phyloP scores from a whole-genome alignment of 2,329 filamentous ascomycete species.

The Verticillium albo-atrum region DNA sequence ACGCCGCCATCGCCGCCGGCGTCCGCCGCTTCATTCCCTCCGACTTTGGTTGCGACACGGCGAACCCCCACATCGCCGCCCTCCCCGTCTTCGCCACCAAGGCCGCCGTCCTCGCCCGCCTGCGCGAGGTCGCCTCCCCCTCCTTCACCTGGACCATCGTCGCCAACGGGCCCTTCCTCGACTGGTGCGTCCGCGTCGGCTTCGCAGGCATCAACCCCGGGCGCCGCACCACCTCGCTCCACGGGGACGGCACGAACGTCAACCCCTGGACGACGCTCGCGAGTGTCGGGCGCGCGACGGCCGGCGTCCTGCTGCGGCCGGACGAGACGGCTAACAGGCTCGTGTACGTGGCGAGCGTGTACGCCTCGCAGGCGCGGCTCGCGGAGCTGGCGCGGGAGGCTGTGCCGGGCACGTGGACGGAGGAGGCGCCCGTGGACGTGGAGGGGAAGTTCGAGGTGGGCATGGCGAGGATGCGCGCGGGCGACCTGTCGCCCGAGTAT shows the following conservation, averaged over 20 bases:
- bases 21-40: conserved; percentile 50
- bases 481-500: not conserved
- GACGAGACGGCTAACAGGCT: conserved; percentile 46
- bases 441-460: not conserved
- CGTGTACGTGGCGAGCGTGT: conserved; percentile 38
- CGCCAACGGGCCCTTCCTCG: conserved; percentile 38
- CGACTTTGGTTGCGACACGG: conserved; percentile 36
- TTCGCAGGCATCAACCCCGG: conserved; percentile 18
- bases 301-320: conserved; percentile 38
- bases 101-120: conserved; percentile 11
- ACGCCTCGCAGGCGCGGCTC: not conserved
- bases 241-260: conserved; percentile 40
- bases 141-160: conserved; percentile 25
- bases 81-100: conserved; percentile 15
- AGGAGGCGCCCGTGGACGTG: not conserved
- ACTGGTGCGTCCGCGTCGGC: conserved; percentile 12
- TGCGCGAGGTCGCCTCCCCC: conserved; percentile 6
- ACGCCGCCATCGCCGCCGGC: conserved; percentile 47
- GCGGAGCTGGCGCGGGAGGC: not conserved
- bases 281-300: conserved; percentile 41
- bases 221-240: conserved; percentile 31
- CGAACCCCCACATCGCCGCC: conserved; percentile 9
- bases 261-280: conserved; percentile 42
- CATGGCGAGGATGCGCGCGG: not conserved
- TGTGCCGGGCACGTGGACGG: not conserved